Evolutionary conservation across 176 grass and related monocot genomes (phyloP).

Genomic region (Chrysopogon serrulatus): DNA sequence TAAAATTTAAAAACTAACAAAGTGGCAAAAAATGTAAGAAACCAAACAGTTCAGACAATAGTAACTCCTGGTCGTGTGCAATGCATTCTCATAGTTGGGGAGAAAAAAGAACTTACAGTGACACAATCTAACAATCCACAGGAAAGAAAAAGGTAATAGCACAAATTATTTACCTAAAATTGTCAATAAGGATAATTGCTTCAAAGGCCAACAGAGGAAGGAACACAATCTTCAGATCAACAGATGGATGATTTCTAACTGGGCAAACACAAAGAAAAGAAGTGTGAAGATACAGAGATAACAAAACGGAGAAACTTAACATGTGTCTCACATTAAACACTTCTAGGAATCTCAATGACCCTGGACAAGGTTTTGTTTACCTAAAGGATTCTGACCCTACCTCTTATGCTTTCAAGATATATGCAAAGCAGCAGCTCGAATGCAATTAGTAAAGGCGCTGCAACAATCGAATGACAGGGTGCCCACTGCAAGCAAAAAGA

Average conservation of each 20-base stretch:
- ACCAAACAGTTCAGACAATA: background rate
- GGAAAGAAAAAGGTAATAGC: background rate
- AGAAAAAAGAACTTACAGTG: background rate
- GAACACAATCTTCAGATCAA: slow-evolving; percentile 94
- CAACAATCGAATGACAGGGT: slow-evolving; percentile 89
- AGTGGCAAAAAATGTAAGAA: background rate
- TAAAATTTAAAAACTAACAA: background rate
- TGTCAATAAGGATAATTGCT: slow-evolving; percentile 87
- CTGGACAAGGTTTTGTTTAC: background rate
- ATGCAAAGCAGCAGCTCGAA: slow-evolving; percentile 94
- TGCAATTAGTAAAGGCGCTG: slow-evolving; percentile 67
- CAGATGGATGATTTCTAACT: slow-evolving; percentile 41
- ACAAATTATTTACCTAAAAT: slow-evolving; percentile 66
- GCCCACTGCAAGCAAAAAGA: slow-evolving; percentile 60
- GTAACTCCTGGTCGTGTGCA: background rate
- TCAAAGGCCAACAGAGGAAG: slow-evolving; percentile 84
- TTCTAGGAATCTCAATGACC: background rate
- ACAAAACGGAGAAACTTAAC: background rate
- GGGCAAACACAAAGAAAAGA: slow-evolving; percentile 1
- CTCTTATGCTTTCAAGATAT: slow-evolving; percentile 69
- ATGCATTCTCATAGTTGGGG: background rate
- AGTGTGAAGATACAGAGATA: background rate
- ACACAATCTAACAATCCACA: background rate
- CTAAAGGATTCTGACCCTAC: slow-evolving; percentile 31
- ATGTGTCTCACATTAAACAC: background rate